Conservation (phyloP, 129 eudicot genomes). For the Lactuca saligna region DNA sequence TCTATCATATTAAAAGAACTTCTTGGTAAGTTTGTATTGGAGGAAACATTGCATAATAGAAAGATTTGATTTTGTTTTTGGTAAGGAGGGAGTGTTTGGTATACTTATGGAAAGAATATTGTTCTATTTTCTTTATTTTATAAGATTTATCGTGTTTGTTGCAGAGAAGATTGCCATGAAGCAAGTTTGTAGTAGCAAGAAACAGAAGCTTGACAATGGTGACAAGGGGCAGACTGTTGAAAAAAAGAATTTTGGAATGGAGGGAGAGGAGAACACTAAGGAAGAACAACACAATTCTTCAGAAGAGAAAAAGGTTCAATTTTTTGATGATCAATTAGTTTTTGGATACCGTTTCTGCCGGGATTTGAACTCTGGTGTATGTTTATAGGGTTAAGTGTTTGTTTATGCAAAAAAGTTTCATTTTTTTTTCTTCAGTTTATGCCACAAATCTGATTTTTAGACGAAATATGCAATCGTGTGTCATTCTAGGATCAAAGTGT, state of each 20-base stretch:
- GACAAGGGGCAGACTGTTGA: neutral
- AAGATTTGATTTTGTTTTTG: neutral
- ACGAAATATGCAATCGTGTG: no score
- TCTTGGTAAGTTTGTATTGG: slow-evolving; percentile 3
- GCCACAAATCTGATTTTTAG: no score
- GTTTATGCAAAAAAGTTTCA: no score
- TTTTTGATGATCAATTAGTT: neutral
- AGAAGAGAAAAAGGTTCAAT: neutral
- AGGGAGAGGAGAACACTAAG: neutral
- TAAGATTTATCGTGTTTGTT: neutral
- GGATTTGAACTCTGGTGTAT: neutral
- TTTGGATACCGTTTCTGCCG: neutral
- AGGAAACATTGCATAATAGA: slow-evolving; percentile 1
- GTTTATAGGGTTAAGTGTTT: no score
- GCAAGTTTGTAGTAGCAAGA: neutral
- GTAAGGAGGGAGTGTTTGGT: neutral
- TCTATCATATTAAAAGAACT: neutral
- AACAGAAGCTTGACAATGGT: neutral
- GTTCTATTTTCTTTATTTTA: neutral
- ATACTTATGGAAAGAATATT: neutral
- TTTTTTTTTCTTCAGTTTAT: no score
- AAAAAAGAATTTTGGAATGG: neutral
- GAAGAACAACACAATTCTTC: neutral
- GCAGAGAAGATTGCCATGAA: neutral
- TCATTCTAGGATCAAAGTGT: no score